Evolutionary conservation across 2,329 filamentous ascomycete genomes (phyloP).

Genomic region (Botrytis elliptica): DNA sequence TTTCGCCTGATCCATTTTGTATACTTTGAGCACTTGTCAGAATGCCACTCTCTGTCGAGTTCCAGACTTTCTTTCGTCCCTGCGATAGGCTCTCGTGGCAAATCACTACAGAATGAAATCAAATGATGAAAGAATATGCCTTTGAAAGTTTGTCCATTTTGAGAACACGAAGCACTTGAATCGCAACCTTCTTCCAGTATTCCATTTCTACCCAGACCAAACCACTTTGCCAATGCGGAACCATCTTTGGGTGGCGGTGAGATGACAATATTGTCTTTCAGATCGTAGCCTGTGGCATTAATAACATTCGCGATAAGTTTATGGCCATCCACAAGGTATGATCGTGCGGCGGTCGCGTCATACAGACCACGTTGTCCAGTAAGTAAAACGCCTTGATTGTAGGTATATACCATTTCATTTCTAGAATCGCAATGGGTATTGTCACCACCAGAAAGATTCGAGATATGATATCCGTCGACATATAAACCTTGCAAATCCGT

Average conservation of each 20-base stretch:
- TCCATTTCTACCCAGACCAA: slow-evolving; percentile 73
- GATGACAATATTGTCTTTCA: slow-evolving; percentile 36
- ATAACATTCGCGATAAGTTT: slow-evolving; percentile 72
- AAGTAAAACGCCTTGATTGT: slow-evolving; percentile 90
- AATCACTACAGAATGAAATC: slow-evolving; percentile 69
- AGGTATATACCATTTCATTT: slow-evolving; percentile 89
- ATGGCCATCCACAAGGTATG: slow-evolving; percentile 78
- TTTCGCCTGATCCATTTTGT: slow-evolving; percentile 77
- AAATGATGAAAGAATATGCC: slow-evolving; percentile 93
- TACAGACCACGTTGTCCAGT: slow-evolving; percentile 79
- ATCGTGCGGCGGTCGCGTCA: slow-evolving; percentile 68
- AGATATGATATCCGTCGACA: slow-evolving; percentile 86
- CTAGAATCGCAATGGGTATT: slow-evolving; percentile 75
- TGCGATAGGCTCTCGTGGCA: slow-evolving; percentile 44
- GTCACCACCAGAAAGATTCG: slow-evolving; percentile 57
- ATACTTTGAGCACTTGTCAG: slow-evolving; percentile 63
- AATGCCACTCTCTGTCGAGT: slow-evolving; percentile 48
- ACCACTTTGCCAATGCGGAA: slow-evolving; percentile 51
- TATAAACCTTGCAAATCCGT: slow-evolving; percentile 73
- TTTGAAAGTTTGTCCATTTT: slow-evolving; percentile 89
- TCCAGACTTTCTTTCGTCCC: slow-evolving; percentile 29
- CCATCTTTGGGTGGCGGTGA: slow-evolving; percentile 15
- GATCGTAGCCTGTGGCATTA: slow-evolving; percentile 72
- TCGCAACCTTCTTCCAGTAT: slow-evolving; percentile 86
- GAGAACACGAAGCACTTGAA: slow-evolving; percentile 68